Evolutionary conservation across 1,284 basidiomycete species (phyloP), one percentile per base, ranked within the genome.

Genomic region (Afroboletus lepidellus): DNA sequence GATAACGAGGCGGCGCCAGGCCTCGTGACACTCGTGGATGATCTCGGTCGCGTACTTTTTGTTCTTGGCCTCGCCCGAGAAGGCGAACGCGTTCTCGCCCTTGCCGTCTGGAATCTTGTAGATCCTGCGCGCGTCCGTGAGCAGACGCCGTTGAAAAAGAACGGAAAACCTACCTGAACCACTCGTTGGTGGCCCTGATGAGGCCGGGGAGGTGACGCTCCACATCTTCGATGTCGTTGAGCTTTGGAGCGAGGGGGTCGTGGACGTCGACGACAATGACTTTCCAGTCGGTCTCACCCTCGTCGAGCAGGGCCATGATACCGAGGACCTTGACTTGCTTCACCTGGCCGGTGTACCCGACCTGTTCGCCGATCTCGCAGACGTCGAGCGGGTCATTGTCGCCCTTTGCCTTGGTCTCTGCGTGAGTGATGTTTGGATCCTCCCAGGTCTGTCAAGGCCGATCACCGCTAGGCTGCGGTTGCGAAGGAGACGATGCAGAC

Each of bases 291-390:
- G 94, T 98, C 79, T 98, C 94, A 64, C 94, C 94, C 73, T 98
- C 94, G 69, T 98, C 94, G 62, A 98, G 86, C 53, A 99, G 83
- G 50, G 97, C 97, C 96, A 99, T 99, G 81, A 99, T 97, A 63
- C 97, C 97, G 69, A 99, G 92, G 59, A 99, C 93, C 81, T 99
- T 99, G 84, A 99, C 97, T 76, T 99, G 97, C 81, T 99, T 99
- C 74, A 99, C 85, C 76, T 99, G 96, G 57, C 97, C 97, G 58
- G 89, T 85, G 75, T 96, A 94, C 60, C 95, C 97, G 65, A 99
- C 92, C 72, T 96, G 93, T 76, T 99, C 97, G 59, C 97, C 97
- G 69, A 99, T 99, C 78, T 99, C 97, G 76, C 97, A 98, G 58
- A 99, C 96, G 75, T 99, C 97, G 63, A 99, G 88, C 58, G 97